A percentile compares a stretch with the other conserved stretches of the same genome.
Evolutionary conservation across 1,139 yeast species (phyloP).

Genomic region (Yamadazyma sp.): DNA sequence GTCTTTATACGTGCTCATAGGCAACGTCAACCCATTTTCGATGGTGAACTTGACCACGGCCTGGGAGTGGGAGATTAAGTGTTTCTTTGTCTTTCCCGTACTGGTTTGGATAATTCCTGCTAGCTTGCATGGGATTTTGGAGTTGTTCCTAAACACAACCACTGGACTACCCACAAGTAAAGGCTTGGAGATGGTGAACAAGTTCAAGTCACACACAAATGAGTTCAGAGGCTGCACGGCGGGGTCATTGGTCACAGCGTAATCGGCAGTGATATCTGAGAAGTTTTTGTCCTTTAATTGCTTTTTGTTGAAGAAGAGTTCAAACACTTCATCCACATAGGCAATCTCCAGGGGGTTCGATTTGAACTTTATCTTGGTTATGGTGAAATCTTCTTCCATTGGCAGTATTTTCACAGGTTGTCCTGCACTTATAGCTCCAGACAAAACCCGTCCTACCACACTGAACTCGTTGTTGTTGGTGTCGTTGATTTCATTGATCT

Average conservation of each 20-base stretch:
- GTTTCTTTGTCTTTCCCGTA: slow-evolving; percentile 42
- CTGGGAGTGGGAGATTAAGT: slow-evolving; percentile 68
- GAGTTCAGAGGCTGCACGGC: slow-evolving; percentile 47
- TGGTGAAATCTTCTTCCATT: slow-evolving; percentile 32
- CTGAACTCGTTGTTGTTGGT: slow-evolving; percentile 35
- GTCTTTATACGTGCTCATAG: slow-evolving; percentile 59
- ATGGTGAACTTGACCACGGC: slow-evolving; percentile 73
- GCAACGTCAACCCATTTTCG: slow-evolving; percentile 53
- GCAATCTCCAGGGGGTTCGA: slow-evolving; percentile 43
- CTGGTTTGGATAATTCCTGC: slow-evolving; percentile 53
- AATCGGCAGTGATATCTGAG: slow-evolving; percentile 61
- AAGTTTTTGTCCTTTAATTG: slow-evolving; percentile 49
- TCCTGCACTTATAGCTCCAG: slow-evolving; percentile 77
- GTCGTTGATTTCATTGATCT: slow-evolving; percentile 50
- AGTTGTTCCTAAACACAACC: slow-evolving; percentile 78
- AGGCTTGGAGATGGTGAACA: slow-evolving; percentile 75
- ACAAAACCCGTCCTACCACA: slow-evolving; percentile 69
- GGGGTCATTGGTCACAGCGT: slow-evolving; percentile 51
- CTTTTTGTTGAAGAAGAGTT: slow-evolving; percentile 52
- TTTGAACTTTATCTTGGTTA: slow-evolving; percentile 30
- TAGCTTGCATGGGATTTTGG: slow-evolving; percentile 73
- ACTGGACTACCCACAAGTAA: slow-evolving; percentile 81
- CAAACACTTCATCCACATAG: slow-evolving; percentile 69
- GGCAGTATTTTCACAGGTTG: slow-evolving; percentile 70
- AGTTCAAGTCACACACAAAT: slow-evolving; percentile 57